Conservation (phyloP, 176 grass and related monocot species). For the Microstegium vimineum region DNA sequence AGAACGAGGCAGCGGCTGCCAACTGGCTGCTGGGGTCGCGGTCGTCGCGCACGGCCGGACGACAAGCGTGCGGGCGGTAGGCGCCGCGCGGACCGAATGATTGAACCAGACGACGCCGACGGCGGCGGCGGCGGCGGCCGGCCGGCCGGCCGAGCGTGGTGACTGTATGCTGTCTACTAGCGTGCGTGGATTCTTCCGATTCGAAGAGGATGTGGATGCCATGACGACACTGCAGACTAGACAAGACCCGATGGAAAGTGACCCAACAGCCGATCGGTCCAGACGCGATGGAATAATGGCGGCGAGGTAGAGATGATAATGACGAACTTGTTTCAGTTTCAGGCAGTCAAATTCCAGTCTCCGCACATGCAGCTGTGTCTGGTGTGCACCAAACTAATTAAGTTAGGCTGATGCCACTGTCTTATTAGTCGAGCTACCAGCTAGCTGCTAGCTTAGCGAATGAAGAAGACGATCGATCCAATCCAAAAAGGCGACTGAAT, state of each 20-base stretch:
- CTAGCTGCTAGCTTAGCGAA: not conserved
- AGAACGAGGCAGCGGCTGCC: not conserved
- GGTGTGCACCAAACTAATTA: not conserved
- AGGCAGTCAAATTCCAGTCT: not conserved
- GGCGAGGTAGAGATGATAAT: not conserved
- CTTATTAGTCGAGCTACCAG: not conserved
- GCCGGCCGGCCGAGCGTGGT: no score
- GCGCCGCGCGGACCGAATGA: not conserved
- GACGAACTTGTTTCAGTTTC: no score
- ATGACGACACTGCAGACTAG: not conserved
- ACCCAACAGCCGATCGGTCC: not conserved
- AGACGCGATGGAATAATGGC: not conserved
- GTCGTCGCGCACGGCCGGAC: not conserved
- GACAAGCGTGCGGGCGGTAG: not conserved
- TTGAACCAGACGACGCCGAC: not conserved
- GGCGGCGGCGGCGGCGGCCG: no score
- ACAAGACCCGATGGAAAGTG: not conserved
- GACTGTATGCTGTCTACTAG: no score
- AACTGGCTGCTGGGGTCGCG: no score
- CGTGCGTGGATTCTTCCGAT: no score
- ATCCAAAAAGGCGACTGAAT: not conserved
- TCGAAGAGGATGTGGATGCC: no score
- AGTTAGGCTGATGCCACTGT: not conserved
- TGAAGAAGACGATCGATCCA: not conserved
- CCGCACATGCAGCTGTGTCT: not conserved